Evolutionary conservation across 495 filamentous ascomycete species (phyloP).

Genomic region (Talaromyces ruber): DNA sequence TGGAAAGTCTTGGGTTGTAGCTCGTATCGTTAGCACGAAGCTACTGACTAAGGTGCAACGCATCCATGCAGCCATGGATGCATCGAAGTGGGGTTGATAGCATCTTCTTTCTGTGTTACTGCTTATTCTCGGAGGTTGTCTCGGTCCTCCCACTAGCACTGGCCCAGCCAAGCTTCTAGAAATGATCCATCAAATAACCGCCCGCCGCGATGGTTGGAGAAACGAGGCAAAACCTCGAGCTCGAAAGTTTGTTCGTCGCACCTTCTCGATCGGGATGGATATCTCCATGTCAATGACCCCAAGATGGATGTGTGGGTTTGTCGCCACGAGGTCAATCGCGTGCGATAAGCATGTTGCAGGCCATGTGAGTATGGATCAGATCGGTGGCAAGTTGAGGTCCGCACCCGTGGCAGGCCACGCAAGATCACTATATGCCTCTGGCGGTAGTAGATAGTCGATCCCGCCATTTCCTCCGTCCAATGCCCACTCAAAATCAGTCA

Average conservation of each 20-base stretch:
- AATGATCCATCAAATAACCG: background rate
- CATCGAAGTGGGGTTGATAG: background rate
- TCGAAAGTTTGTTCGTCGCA: background rate
- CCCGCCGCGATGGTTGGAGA: background rate
- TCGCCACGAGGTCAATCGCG: background rate
- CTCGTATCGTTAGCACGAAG: background rate
- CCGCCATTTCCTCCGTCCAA: constrained; percentile 7
- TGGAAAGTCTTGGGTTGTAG: background rate
- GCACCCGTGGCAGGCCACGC: background rate
- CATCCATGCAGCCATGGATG: background rate
- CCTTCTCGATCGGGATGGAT: background rate
- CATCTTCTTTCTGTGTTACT: background rate
- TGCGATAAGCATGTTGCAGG: background rate
- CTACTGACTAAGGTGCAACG: too few relatives aligned
- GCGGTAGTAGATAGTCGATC: constrained; percentile 21
- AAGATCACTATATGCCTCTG: constrained; percentile 12
- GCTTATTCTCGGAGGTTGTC: background rate
- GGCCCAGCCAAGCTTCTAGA: background rate
- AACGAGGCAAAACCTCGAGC: background rate
- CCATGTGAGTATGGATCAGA: background rate
- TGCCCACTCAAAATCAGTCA: constrained; percentile 28
- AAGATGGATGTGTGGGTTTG: background rate
- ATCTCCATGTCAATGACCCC: background rate
- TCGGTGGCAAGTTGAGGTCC: background rate
- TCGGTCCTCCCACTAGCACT: background rate